Conservation (phyloP, 2,329 filamentous ascomycete genomes). For the Colletotrichum limetticola region DNA sequence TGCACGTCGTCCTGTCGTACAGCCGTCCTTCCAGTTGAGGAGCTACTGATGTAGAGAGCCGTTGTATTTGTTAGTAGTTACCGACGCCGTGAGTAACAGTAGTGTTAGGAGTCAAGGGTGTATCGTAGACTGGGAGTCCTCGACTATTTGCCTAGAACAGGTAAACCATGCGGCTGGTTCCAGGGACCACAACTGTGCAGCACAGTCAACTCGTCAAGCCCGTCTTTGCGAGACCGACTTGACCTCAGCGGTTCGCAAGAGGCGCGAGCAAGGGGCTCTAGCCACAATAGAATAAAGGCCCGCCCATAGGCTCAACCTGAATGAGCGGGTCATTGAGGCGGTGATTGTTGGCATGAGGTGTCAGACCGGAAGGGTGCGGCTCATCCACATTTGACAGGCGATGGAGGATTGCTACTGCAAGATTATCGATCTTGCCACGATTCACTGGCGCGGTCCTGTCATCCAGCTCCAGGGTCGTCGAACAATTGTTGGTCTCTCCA, state of each 20-base stretch:
- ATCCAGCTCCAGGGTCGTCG: constrained; percentile 2
- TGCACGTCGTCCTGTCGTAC: constrained; percentile 1
- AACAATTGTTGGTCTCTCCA: constrained; percentile 8
- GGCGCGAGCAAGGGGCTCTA: background rate
- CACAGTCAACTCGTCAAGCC: background rate
- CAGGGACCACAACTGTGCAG: background rate
- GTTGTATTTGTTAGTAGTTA: constrained; percentile 15
- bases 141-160: background rate
- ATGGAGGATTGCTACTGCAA: constrained; percentile 14
- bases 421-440: constrained; percentile 14
- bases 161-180: background rate
- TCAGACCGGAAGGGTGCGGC: constrained; percentile 10
- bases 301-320: background rate
- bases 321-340: constrained; percentile 2
- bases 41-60: constrained; percentile 16
- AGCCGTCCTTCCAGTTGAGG: constrained; percentile 3
- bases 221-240: background rate
- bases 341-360: constrained; percentile 1
- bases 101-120: background rate
- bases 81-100: background rate
- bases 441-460: constrained; percentile 9
- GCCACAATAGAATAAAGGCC: background rate
- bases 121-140: background rate
- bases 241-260: background rate
- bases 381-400: constrained; percentile 19